Evolutionary conservation across 768 basidiomycete species (phyloP).

Genomic region (Pulveroboletus frians): DNA sequence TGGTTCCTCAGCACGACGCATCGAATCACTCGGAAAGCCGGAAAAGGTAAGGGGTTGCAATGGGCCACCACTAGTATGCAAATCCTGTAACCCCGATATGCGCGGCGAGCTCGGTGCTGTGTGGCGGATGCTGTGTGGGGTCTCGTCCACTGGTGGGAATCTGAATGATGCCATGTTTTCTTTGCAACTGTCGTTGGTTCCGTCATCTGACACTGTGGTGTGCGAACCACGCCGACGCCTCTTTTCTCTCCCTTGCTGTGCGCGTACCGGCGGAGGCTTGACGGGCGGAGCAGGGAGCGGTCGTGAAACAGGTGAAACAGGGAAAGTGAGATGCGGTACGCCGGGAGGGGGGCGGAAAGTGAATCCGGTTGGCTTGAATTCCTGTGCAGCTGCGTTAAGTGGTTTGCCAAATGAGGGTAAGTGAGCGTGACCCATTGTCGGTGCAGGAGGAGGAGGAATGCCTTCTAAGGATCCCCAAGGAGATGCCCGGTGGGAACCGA

Average conservation of each 20-base stretch:
- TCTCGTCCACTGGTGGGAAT: slow-evolving; percentile 56
- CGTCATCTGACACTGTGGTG: slow-evolving; percentile 24
- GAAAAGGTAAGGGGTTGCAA: slow-evolving; percentile 57
- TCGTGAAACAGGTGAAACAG: slow-evolving; percentile 29
- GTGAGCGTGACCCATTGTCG: slow-evolving; percentile 33
- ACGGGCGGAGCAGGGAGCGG: slow-evolving; percentile 38
- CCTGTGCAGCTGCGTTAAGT: slow-evolving; percentile 74
- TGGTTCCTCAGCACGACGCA: slow-evolving; percentile 17
- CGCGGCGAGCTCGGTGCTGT: slow-evolving; percentile 39
- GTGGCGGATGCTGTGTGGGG: slow-evolving; percentile 46
- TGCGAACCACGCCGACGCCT: slow-evolving; percentile 57
- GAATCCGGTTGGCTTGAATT: slow-evolving; percentile 76
- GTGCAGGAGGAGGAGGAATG: slow-evolving; percentile 34
- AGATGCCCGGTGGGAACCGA: slow-evolving; percentile 44
- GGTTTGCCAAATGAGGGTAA: slow-evolving; percentile 53
- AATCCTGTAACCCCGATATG: slow-evolving; percentile 23
- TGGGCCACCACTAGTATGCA: slow-evolving; percentile 18
- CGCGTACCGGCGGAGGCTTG: slow-evolving; percentile 21
- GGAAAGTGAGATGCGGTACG: slow-evolving; percentile 50
- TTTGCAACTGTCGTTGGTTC: slow-evolving; percentile 46
- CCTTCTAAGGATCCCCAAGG: slow-evolving; percentile 31
- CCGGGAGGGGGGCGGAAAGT: slow-evolving; percentile 71
- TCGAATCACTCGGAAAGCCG: slow-evolving; percentile 46
- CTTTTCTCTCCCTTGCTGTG: slow-evolving; percentile 74
- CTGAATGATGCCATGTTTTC: slow-evolving; percentile 71